Conservation (phyloP, 2,329 filamentous ascomycete species). For the Fusarium subtropicale region DNA sequence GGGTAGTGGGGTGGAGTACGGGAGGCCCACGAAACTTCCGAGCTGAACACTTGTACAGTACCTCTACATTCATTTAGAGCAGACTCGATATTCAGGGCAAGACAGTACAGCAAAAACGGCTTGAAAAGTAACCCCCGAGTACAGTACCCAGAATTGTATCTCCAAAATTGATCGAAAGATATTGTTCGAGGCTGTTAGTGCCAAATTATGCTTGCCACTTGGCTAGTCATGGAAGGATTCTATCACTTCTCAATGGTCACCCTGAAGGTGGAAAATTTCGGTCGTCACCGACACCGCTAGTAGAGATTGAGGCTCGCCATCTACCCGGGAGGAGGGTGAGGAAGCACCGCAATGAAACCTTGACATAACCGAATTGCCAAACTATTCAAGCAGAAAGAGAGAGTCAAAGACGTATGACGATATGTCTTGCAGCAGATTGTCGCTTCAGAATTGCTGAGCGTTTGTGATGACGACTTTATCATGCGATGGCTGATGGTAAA, state of each 20-base stretch:
- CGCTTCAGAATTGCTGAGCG: slow-evolving; percentile 18
- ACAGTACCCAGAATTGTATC: background rate
- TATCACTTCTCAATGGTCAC: slow-evolving; percentile 13
- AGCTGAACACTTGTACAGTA: slow-evolving; percentile 28
- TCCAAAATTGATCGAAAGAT: slow-evolving; percentile 1
- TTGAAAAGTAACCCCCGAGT: slow-evolving; percentile 5
- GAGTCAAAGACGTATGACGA: slow-evolving; percentile 23
- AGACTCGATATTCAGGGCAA: background rate
- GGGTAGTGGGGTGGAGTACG: slow-evolving; percentile 19
- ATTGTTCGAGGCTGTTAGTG: slow-evolving; percentile 8
- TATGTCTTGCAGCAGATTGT: slow-evolving; percentile 9
- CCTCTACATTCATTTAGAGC: slow-evolving; percentile 3
- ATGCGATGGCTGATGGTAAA: slow-evolving; percentile 9
- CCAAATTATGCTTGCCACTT: slow-evolving; percentile 9
- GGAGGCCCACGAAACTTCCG: slow-evolving; percentile 34
- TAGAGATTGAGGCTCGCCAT: slow-evolving; percentile 10
- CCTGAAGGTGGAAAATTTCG: slow-evolving; percentile 15
- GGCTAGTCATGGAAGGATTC: slow-evolving; percentile 5
- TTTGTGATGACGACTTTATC: slow-evolving; percentile 29
- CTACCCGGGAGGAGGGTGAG: slow-evolving; percentile 15
- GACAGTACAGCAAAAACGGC: background rate
- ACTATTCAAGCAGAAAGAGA: slow-evolving; percentile 15
- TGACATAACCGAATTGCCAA: slow-evolving; percentile 1
- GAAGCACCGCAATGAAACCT: background rate
- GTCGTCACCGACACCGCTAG: slow-evolving; percentile 10